Percentiles rank a stretch among this genome's conserved stretches.
phyloP scores from a whole-genome alignment of 257 asterid genomes.

The Solanum paucissectum region DNA sequence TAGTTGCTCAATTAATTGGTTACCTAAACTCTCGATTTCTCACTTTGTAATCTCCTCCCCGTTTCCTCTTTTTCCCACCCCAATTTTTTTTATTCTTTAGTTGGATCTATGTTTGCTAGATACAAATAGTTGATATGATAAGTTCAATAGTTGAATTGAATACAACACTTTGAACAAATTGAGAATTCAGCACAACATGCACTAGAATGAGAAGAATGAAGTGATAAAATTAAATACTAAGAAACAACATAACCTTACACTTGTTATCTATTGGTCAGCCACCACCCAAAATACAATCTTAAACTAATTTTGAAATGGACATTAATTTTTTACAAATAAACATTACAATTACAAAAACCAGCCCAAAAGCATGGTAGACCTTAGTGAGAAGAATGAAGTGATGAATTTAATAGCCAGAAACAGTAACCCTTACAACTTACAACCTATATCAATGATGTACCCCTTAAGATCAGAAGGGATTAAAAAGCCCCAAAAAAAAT shows the following conservation, averaged over 20 bases:
- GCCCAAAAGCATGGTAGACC: neutral
- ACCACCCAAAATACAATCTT: neutral
- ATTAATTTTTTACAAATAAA: neutral
- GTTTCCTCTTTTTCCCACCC: neutral
- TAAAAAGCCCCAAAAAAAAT: neutral
- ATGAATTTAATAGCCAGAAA: neutral
- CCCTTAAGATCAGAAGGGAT: neutral
- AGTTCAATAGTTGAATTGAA: neutral
- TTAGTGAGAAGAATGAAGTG: neutral
- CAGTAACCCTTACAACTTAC: neutral
- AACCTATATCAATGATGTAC: neutral
- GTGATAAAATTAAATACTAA: neutral
- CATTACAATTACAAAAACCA: constrained; percentile 5
- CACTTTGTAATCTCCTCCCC: neutral
- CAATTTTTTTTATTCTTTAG: too few species aligned
- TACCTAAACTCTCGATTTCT: neutral
- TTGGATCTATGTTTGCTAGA: neutral
- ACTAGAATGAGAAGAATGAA: neutral
- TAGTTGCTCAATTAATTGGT: too few species aligned
- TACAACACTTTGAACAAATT: neutral
- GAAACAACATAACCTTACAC: neutral
- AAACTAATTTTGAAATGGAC: neutral
- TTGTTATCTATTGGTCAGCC: neutral
- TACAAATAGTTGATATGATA: neutral
- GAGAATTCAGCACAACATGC: neutral